These are phyloP conservation scores for Xerophyta viscosa DNA, from an alignment of 106 monocot genomes.

Conservation along the genomic window DNA sequence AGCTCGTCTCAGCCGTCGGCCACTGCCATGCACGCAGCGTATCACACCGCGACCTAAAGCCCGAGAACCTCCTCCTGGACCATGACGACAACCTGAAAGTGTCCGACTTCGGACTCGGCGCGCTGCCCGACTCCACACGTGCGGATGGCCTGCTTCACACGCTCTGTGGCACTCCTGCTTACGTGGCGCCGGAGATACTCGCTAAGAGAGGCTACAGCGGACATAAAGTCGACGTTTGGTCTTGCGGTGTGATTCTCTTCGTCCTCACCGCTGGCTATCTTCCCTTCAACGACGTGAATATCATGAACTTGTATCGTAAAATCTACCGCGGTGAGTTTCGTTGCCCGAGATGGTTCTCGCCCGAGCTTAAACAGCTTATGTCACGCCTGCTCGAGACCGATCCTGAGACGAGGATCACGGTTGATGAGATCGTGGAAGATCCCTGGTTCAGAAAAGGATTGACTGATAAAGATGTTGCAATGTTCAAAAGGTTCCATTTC, in stretches of 20 bases:
- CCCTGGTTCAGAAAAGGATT: conserved; percentile 21
- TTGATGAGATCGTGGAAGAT: conserved; percentile 14
- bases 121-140: conserved; percentile 4
- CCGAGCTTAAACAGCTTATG: conserved; percentile 18
- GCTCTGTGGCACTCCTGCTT: conserved; percentile 21
- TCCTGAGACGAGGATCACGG: conserved; percentile 25
- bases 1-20: conserved; percentile 30
- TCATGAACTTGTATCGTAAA: background rate
- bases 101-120: conserved; percentile 31
- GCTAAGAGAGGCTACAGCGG: background rate
- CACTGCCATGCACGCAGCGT: conserved; percentile 50
- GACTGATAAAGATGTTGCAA: background rate
- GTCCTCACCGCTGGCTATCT: conserved; percentile 27
- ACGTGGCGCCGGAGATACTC: conserved; percentile 32
- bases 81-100: conserved; percentile 21
- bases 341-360: conserved; percentile 26
- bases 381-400: conserved; percentile 23
- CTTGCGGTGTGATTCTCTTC: conserved; percentile 37
- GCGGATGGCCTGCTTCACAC: conserved; percentile 29
- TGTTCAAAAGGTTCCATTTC: background rate
- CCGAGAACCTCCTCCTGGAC: conserved; percentile 32
- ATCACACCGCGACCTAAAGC: conserved; percentile 44
- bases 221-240: conserved; percentile 18
- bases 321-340: conserved; percentile 19
- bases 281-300: conserved; percentile 4